Conservation (phyloP, 116 monocot species). For the Cymodocea nodosa region DNA sequence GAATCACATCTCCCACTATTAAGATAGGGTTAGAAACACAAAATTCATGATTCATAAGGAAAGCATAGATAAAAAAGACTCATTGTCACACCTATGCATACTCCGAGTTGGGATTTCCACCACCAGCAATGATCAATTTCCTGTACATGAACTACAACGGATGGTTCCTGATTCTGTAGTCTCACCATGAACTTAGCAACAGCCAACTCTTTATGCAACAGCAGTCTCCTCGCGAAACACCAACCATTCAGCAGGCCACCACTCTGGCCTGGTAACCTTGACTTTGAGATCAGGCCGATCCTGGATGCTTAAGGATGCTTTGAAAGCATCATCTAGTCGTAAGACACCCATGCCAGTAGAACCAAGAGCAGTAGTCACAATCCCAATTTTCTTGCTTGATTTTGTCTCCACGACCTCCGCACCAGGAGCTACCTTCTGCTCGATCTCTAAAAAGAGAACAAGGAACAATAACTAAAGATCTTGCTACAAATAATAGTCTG, state of each 20-base stretch:
- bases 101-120: no score
- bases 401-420: conserved; percentile 46
- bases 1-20: no score
- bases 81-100: no score
- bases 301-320: conserved; percentile 41
- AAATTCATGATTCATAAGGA: no score
- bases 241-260: conserved; percentile 93
- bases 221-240: conserved; percentile 26
- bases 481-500: no score
- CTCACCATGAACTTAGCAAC: no score
- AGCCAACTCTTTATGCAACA: conserved; percentile 17
- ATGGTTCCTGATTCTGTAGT: no score
- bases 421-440: conserved; percentile 47
- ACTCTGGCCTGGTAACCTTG: conserved; percentile 49
- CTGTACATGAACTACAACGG: no score
- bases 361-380: conserved; percentile 43
- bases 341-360: conserved; percentile 65
- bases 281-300: conserved; percentile 36
- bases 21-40: no score
- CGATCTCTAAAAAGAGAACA: conserved; percentile 22
- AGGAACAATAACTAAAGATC: not conserved
- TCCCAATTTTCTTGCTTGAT: conserved; percentile 66
- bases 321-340: conserved; percentile 54
- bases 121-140: no score
- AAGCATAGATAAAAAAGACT: no score